Evolutionary conservation across 768 basidiomycete species (phyloP), one percentile per base, ranked within the genome.

Genomic region (Pisolithus marmoratus): DNA sequence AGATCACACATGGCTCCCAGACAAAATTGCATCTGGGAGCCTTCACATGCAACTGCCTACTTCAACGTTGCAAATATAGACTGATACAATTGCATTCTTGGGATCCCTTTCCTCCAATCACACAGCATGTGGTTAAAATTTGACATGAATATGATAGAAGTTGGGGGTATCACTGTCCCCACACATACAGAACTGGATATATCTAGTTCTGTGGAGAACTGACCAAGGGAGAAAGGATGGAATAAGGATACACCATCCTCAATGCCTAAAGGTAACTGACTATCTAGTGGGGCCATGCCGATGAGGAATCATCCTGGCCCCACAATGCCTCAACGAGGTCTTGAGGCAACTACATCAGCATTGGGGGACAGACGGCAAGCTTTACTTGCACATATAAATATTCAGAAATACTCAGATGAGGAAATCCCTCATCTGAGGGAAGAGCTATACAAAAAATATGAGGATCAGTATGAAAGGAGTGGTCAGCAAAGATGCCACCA

Each of bases 61-160:
- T 52, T 72, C 2, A 67, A 74, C 46, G 37, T 74, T 4, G 62
- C 58, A 0, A 74, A 74, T 36, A 57, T 73, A 12, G 69, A 72
- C 45, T 53, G 52, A 4, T 74, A 73, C 49, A 67, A 73, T 34
- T 51, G 63, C 45, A n/a, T n/a, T n/a, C n/a, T n/a, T n/a, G n/a
- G n/a, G n/a, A n/a, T n/a, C n/a, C n/a, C n/a, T n/a, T n/a, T n/a
- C n/a, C n/a, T n/a, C n/a, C n/a, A n/a, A n/a, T n/a, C n/a, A n/a
- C n/a, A n/a, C n/a, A n/a, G n/a, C n/a, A n/a, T n/a, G n/a, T n/a
- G n/a, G n/a, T n/a, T n/a, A n/a, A n/a, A n/a, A n/a, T n/a, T n/a
- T n/a, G n/a, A n/a, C n/a, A n/a, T n/a, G n/a, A n/a, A n/a, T n/a
- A n/a, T n/a, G n/a, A n/a, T n/a, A n/a, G n/a, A 14, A 4, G 19